Conservation (phyloP, 768 basidiomycete genomes). For the Naganishia vaughanmartiniae region DNA sequence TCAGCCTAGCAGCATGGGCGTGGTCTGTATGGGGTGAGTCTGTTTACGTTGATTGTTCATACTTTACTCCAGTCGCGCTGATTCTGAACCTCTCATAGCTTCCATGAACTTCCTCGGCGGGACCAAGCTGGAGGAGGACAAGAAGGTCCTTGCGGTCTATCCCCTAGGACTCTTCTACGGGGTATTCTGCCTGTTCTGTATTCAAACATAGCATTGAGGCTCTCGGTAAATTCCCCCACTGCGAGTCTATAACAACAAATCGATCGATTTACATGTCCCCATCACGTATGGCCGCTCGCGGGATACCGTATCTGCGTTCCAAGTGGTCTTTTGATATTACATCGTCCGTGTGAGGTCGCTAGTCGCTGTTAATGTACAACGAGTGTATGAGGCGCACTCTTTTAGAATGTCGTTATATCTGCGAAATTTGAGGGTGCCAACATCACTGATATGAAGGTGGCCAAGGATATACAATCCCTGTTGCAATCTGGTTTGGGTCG, state of each 20-base stretch:
- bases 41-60: constrained; percentile 4
- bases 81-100: constrained; percentile 56
- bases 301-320: too few relatives aligned
- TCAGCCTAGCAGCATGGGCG: constrained; percentile 81
- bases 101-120: constrained; percentile 94
- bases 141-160: constrained; percentile 89
- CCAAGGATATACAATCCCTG: background rate
- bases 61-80: background rate
- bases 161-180: constrained; percentile 93
- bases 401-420: too few relatives aligned
- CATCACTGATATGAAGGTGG: background rate
- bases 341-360: too few relatives aligned
- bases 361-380: too few relatives aligned
- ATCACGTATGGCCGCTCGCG: too few relatives aligned
- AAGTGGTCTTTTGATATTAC: too few relatives aligned
- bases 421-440: background rate
- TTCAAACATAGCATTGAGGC: background rate
- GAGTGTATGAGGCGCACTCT: too few relatives aligned
- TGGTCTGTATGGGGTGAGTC: constrained; percentile 95
- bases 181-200: constrained; percentile 57
- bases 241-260: too few relatives aligned
- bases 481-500: background rate
- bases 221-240: too few relatives aligned
- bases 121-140: constrained; percentile 84
- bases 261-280: too few relatives aligned